A percentile compares a stretch with the other conserved stretches of the same genome.
phyloP scores from a whole-genome alignment of 805 yeast genomes.

The Hanseniaspora hatyaiensis region DNA sequence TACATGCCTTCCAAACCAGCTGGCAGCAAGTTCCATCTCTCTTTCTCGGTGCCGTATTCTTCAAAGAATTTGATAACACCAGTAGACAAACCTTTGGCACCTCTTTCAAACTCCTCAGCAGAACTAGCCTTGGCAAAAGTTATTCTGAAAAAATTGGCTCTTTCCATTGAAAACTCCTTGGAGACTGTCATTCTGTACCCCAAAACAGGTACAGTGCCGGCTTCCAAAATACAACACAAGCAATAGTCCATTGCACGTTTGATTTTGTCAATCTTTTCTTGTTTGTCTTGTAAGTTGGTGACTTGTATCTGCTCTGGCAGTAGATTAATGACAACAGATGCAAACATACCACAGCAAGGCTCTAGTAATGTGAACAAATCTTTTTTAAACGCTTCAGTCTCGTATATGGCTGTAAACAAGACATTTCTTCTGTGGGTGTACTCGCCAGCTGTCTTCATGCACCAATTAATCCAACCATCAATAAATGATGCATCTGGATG shows the following conservation, averaged over 20 bases:
- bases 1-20: conserved; percentile 14
- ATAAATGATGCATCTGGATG: conserved; percentile 20
- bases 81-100: conserved; percentile 38
- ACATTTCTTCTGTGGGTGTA: conserved; percentile 37
- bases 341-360: conserved; percentile 57
- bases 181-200: conserved; percentile 51
- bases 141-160: conserved; percentile 45
- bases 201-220: conserved; percentile 46
- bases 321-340: conserved; percentile 35
- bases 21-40: conserved; percentile 7
- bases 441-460: conserved; percentile 36
- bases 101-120: conserved; percentile 40
- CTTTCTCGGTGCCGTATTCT: conserved; percentile 15
- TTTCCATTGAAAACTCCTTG: conserved; percentile 31
- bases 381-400: conserved; percentile 33
- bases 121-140: conserved; percentile 45
- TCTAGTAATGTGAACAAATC: conserved; percentile 36
- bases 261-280: conserved; percentile 21
- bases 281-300: not conserved
- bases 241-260: conserved; percentile 34
- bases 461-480: conserved; percentile 40
- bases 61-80: conserved; percentile 36
- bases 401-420: conserved; percentile 28
- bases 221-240: conserved; percentile 33
- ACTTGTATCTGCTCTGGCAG: conserved; percentile 1